These are phyloP conservation scores for Novymonas esmeraldas DNA, from an alignment of 208 protist species.

Conservation along the genomic window DNA sequence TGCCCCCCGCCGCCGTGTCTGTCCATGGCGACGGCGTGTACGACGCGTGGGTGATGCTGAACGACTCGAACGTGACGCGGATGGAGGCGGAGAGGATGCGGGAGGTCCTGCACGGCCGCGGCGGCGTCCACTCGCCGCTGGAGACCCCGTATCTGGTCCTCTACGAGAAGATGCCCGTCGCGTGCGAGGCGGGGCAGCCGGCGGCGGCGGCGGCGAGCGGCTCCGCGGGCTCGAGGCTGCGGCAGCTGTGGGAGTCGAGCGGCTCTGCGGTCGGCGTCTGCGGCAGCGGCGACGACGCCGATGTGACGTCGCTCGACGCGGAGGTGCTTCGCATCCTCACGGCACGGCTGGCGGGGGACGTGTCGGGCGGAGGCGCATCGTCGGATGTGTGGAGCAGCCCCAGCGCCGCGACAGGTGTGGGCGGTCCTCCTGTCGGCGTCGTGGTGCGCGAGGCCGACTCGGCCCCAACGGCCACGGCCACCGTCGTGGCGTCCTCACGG, in stretches of 20 bases:
- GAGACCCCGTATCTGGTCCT: constrained; percentile 72
- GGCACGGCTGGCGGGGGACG: not conserved
- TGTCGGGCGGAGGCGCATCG: not conserved
- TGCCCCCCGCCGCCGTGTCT: constrained; percentile 10
- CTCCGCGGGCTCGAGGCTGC: not conserved
- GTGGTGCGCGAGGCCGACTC: not conserved
- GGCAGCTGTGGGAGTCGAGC: not conserved
- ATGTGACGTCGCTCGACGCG: not conserved
- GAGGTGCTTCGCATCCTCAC: constrained; percentile 4
- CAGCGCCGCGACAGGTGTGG: no score
- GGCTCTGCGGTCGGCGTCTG: no score
- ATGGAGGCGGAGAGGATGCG: constrained; percentile 31
- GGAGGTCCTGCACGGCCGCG: constrained; percentile 36
- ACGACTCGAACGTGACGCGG: constrained; percentile 49
- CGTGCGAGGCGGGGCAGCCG: no score
- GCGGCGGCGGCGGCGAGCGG: no score
- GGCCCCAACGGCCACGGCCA: not conserved
- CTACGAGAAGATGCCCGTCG: constrained; percentile 43
- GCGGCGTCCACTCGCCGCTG: constrained; percentile 41
- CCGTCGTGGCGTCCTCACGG: no score
- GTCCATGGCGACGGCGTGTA: constrained; percentile 17
- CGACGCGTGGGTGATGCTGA: constrained; percentile 59
- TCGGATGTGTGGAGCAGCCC: no score
- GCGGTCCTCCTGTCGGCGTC: no score
- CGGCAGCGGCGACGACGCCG: not conserved